Evolutionary conservation across 805 yeast genomes (phyloP).

Genomic region (Wickerhamiella bombiphila): DNA sequence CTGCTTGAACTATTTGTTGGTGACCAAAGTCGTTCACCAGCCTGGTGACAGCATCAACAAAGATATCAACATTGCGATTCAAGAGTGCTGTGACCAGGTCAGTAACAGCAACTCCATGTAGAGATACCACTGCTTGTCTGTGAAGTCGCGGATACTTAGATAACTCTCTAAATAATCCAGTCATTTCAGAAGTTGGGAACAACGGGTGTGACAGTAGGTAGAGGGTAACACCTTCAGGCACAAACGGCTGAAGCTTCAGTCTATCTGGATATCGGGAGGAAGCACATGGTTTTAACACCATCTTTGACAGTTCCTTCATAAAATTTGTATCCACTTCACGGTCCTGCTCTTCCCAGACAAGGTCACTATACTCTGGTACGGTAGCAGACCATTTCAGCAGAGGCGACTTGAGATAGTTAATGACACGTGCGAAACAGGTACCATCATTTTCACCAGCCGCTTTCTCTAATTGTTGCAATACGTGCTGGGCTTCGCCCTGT

Average conservation of each 20-base stretch:
- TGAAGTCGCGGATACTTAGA: slow-evolving; percentile 46
- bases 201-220: slow-evolving; percentile 79
- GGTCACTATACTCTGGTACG: slow-evolving; percentile 24
- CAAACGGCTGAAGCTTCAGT: too few species aligned
- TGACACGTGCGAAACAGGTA: slow-evolving; percentile 9
- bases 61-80: slow-evolving; percentile 43
- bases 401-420: slow-evolving; percentile 12
- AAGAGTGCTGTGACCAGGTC: slow-evolving; percentile 53
- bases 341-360: slow-evolving; percentile 50
- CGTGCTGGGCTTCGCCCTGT: slow-evolving; percentile 22
- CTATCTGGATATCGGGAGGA: slow-evolving; percentile 10
- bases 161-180: slow-evolving; percentile 40
- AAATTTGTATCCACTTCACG: slow-evolving; percentile 47
- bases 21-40: slow-evolving; percentile 50
- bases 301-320: slow-evolving; percentile 31
- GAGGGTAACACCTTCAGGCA: slow-evolving; percentile 45
- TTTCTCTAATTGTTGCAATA: slow-evolving; percentile 30
- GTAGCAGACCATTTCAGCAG: slow-evolving; percentile 13
- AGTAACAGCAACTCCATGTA: slow-evolving; percentile 48
- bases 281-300: slow-evolving; percentile 22
- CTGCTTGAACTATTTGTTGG: slow-evolving; percentile 23
- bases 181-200: slow-evolving; percentile 42
- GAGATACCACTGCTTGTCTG: slow-evolving; percentile 70
- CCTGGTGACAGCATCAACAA: slow-evolving; percentile 53
- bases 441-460: slow-evolving; percentile 28